Conservation (phyloP, 2,329 filamentous ascomycete genomes). For the Phaeosphaeria sp. region DNA sequence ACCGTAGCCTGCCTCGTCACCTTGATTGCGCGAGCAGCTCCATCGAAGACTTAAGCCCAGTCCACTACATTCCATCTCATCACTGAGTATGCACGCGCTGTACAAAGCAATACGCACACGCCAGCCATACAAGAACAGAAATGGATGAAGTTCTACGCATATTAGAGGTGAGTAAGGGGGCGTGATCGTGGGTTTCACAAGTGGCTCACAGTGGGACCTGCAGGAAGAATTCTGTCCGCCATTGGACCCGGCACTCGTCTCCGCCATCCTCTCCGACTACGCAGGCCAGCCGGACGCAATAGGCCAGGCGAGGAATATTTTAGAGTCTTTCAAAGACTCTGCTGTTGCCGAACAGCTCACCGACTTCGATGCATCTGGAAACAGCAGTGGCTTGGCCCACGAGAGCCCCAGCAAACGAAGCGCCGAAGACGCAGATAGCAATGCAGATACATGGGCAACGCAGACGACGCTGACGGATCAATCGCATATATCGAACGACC, state of each 20-base stretch:
- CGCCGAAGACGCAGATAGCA: slow-evolving; percentile 39
- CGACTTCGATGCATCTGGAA: slow-evolving; percentile 79
- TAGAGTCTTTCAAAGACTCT: slow-evolving; percentile 70
- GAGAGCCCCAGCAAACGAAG: slow-evolving; percentile 23
- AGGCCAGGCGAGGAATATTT: slow-evolving; percentile 61
- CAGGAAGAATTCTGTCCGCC: slow-evolving; percentile 75
- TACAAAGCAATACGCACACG: slow-evolving; percentile 22
- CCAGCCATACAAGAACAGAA: slow-evolving; percentile 34
- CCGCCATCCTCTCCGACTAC: slow-evolving; percentile 77
- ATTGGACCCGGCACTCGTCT: slow-evolving; percentile 78
- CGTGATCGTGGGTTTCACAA: slow-evolving; percentile 6
- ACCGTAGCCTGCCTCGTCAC: neutral
- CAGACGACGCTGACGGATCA: slow-evolving; percentile 57
- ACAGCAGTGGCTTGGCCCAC: slow-evolving; percentile 54
- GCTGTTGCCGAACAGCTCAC: slow-evolving; percentile 73
- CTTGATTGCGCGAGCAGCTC: neutral
- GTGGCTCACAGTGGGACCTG: slow-evolving; percentile 15
- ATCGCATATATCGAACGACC: slow-evolving; percentile 56
- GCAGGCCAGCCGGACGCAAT: slow-evolving; percentile 63
- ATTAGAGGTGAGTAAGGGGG: slow-evolving; percentile 35
- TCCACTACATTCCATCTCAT: slow-evolving; percentile 1
- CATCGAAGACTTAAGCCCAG: neutral
- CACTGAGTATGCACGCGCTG: slow-evolving; percentile 35
- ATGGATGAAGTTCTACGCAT: slow-evolving; percentile 45
- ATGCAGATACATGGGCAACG: slow-evolving; percentile 46